Evolutionary conservation across 2,329 filamentous ascomycete genomes (phyloP), one percentile per base, ranked within the genome.

Genomic region (Pseudomassariella vexata): DNA sequence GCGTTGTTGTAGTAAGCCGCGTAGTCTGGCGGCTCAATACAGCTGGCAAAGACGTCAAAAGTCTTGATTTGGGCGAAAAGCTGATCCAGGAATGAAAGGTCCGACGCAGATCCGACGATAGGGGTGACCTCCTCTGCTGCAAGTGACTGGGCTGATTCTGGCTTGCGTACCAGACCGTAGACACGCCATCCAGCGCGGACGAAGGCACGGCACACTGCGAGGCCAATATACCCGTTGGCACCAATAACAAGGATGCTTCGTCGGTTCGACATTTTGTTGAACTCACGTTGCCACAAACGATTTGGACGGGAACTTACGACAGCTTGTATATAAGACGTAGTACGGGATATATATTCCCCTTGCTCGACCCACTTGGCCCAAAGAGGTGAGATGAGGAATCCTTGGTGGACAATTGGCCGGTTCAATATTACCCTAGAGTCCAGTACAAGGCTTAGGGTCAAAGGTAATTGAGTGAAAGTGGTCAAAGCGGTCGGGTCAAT

Each of bases 181-280:
- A 60, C 62, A 8, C 40, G 50, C 57, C 59, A 70, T 2, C 66
- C 66, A 7, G 62, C 60, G 6, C 59, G 56, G 5, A 57, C 53
- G 41, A 70, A 72, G 15, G 65, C 60, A 12, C 57, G 55, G 31
- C 57, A 56, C 0, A 70, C 63, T 1, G 64, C 62, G 15, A 48
- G 55, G 21, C 67, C 67, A 24, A 70, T 63, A 44, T 66, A 70
- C 8, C 66, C 66, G 31, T 67, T 68, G 9, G 66, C 65, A 7
- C 66, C 67, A 3, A 60, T 67, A 16, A 70, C 56, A 6, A 70
- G 50, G n/a, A 61, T 65, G 2, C 22, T 36, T n/a, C 28, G 33
- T 12, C 34, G 34, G 24, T 21, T 9, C 11, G 24, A 7, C 30
- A 29, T 34, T 23, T 14, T 19, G 16, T 3, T 28, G n/a, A n/a